Evolutionary conservation across 441 rosid species (phyloP).

Genomic region (Jatropha multifida): DNA sequence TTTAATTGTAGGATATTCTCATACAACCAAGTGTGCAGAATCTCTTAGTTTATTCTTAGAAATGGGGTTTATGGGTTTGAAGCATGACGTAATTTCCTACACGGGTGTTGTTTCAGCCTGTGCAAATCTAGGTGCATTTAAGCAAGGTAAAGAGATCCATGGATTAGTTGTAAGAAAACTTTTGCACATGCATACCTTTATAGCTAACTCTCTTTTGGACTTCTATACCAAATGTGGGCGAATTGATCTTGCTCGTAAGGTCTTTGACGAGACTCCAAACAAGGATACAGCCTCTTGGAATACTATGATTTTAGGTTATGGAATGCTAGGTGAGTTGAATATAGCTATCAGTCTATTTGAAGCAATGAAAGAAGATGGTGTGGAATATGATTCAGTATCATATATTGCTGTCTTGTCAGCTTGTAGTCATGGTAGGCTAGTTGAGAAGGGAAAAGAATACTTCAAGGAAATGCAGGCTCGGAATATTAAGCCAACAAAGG

Average conservation of each 20-base stretch:
- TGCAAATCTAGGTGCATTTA: slow-evolving; percentile 44
- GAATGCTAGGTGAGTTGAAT: slow-evolving; percentile 59
- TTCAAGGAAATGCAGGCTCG: slow-evolving; percentile 61
- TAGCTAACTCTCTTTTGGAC: slow-evolving; percentile 58
- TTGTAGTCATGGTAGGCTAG: slow-evolving; percentile 88
- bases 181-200: slow-evolving; percentile 43
- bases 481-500: slow-evolving; percentile 49
- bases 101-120: slow-evolving; percentile 56
- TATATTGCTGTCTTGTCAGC: slow-evolving; percentile 70
- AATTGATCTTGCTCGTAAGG: slow-evolving; percentile 41
- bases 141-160: slow-evolving; percentile 60
- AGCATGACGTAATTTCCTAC: slow-evolving; percentile 47
- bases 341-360: slow-evolving; percentile 59
- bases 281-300: slow-evolving; percentile 65
- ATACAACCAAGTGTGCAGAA: slow-evolving; percentile 42
- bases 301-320: slow-evolving; percentile 53
- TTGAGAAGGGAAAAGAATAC: slow-evolving; percentile 63
- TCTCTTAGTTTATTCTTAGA: slow-evolving; percentile 49
- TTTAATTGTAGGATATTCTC: slow-evolving; percentile 47
- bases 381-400: slow-evolving; percentile 61
- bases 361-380: slow-evolving; percentile 47
- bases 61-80: slow-evolving; percentile 43
- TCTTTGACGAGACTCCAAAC: slow-evolving; percentile 38
- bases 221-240: slow-evolving; percentile 52
- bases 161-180: slow-evolving; percentile 41